A percentile compares a stretch with the other conserved stretches of the same genome.
Evolutionary conservation across 2,329 filamentous ascomycete genomes (phyloP).

Genomic region (Neurospora sp.): DNA sequence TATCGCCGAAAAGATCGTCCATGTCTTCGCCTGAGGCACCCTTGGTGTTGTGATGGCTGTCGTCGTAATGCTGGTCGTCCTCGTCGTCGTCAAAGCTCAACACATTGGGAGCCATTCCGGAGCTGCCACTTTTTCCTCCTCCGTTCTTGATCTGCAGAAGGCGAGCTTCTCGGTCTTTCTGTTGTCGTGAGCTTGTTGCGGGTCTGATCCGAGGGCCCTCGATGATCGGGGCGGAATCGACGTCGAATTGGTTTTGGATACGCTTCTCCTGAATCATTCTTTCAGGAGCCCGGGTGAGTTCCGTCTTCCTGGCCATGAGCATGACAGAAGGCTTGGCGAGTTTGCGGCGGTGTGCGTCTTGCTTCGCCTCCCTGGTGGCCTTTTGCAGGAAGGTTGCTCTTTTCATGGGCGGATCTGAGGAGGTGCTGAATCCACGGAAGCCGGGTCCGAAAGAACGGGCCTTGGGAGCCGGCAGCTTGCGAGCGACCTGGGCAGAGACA

Average conservation of each 20-base stretch:
- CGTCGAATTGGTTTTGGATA: conserved; percentile 30
- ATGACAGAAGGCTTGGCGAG: conserved; percentile 31
- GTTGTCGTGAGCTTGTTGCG: conserved; percentile 13
- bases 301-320: conserved; percentile 24
- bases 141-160: conserved; percentile 25
- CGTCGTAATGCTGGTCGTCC: conserved; percentile 13
- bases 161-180: conserved; percentile 29
- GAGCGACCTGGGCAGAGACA: conserved; percentile 33
- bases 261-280: conserved; percentile 45
- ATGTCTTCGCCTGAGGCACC: conserved; percentile 14
- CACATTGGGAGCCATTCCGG: conserved; percentile 14
- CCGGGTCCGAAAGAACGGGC: conserved; percentile 19
- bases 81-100: conserved; percentile 23
- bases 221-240: conserved; percentile 1
- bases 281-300: conserved; percentile 39
- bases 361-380: conserved; percentile 45
- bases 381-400: conserved; percentile 46
- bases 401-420: conserved; percentile 42
- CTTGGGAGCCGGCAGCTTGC: conserved; percentile 30
- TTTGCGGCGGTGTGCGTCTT: conserved; percentile 39
- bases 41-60: conserved; percentile 10
- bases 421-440: conserved; percentile 19
- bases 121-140: not conserved
- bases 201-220: conserved; percentile 18
- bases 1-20: conserved; percentile 14